Evolutionary conservation across 768 basidiomycete genomes (phyloP).

Genomic region (Boletus edulis): DNA sequence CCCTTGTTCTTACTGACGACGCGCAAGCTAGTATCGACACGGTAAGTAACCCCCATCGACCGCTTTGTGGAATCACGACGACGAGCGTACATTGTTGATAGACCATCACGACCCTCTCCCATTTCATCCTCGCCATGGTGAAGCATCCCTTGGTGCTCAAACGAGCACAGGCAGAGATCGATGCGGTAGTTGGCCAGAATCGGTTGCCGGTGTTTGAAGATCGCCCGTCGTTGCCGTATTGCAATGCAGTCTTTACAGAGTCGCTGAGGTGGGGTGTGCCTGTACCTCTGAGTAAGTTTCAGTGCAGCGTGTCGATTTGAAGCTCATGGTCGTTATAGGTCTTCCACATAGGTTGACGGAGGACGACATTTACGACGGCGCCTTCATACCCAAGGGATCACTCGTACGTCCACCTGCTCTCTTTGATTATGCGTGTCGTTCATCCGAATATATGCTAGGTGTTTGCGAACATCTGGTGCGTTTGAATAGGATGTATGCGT

Average conservation of each 20-base stretch:
- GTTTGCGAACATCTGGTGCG: slow-evolving; percentile 62
- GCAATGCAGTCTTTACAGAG: slow-evolving; percentile 57
- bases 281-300: slow-evolving; percentile 52
- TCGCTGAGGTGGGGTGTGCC: slow-evolving; percentile 53
- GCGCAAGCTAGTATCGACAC: slow-evolving; percentile 56
- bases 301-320: neutral
- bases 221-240: slow-evolving; percentile 52
- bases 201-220: slow-evolving; percentile 63
- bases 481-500: neutral
- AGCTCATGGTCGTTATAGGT: slow-evolving; percentile 32
- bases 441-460: slow-evolving; percentile 29
- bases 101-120: slow-evolving; percentile 51
- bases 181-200: slow-evolving; percentile 40
- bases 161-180: slow-evolving; percentile 66
- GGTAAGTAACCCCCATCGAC: slow-evolving; percentile 30
- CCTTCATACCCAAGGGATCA: slow-evolving; percentile 62
- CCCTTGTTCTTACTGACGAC: neutral
- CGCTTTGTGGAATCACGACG: neutral
- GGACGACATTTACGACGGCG: slow-evolving; percentile 60
- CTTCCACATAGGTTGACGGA: slow-evolving; percentile 65
- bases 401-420: slow-evolving; percentile 35
- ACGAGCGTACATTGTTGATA: neutral
- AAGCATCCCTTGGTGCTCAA: slow-evolving; percentile 52
- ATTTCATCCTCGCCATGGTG: slow-evolving; percentile 70
- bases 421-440: neutral